These are phyloP conservation scores for Gaultheria prostrata DNA, from an alignment of 148 eudicot genomes.

Conservation along the genomic window DNA sequence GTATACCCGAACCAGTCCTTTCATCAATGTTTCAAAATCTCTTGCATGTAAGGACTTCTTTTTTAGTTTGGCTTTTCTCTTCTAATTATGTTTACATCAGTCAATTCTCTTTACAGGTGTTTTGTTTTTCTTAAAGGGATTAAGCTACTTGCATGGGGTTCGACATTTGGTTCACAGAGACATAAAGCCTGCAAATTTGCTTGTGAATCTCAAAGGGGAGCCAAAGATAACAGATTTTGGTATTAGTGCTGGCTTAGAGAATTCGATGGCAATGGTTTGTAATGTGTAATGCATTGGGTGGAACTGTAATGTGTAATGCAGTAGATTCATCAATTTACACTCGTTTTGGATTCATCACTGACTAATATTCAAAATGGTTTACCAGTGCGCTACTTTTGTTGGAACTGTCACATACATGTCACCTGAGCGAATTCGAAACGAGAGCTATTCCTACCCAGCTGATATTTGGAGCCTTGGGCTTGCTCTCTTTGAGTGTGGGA, in stretches of 20 bases:
- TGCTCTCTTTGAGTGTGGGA: slow-evolving; percentile 94
- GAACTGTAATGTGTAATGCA: no score
- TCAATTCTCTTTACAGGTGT: slow-evolving; percentile 11
- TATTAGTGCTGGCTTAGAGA: slow-evolving; percentile 95
- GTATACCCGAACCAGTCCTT: slow-evolving; percentile 82
- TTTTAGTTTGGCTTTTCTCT: slow-evolving; percentile 5
- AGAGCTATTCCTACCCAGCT: slow-evolving; percentile 92
- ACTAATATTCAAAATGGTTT: slow-evolving; percentile 17
- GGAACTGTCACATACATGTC: slow-evolving; percentile 99
- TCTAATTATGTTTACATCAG: neutral
- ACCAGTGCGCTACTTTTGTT: slow-evolving; percentile 94
- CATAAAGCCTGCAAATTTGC: slow-evolving; percentile 97
- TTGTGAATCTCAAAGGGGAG: slow-evolving; percentile 88
- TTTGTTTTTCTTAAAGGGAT: slow-evolving; percentile 48
- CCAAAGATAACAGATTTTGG: slow-evolving; percentile 98
- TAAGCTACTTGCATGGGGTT: slow-evolving; percentile 85
- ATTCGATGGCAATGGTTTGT: slow-evolving; percentile 93
- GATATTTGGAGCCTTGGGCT: slow-evolving; percentile 99
- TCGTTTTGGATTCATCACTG: slow-evolving; percentile 1
- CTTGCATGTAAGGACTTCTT: slow-evolving; percentile 42
- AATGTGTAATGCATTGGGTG: neutral
- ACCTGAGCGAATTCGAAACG: slow-evolving; percentile 93
- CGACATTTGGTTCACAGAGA: slow-evolving; percentile 91
- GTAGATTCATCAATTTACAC: neutral
- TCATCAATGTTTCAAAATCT: slow-evolving; percentile 75